A percentile compares a stretch with the other conserved stretches of the same genome.
These are phyloP conservation scores for Schizophyllum amplum DNA, from an alignment of 1,284 basidiomycete genomes.

Conservation along the genomic window DNA sequence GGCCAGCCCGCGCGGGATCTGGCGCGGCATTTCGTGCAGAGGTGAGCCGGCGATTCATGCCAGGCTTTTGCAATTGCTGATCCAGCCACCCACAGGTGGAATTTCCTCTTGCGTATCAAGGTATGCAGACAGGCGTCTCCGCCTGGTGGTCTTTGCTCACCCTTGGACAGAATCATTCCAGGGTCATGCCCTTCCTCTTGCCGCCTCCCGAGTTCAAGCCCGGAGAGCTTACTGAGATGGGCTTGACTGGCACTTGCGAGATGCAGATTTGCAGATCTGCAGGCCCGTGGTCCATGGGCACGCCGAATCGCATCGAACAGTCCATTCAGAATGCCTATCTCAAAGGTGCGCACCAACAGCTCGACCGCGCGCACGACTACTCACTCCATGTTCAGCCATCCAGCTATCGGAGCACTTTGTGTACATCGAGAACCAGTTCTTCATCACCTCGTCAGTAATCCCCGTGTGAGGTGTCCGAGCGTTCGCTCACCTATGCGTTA, in stretches of 20 bases:
- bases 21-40: constrained; percentile 91
- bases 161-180: constrained; percentile 69
- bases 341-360: constrained; percentile 52
- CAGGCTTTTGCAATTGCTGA: constrained; percentile 14
- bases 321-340: constrained; percentile 95
- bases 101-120: constrained; percentile 86
- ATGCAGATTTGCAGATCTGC: constrained; percentile 94
- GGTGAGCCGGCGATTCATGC: constrained; percentile 42
- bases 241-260: constrained; percentile 93
- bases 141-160: background rate
- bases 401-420: constrained; percentile 92
- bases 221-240: constrained; percentile 72
- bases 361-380: background rate
- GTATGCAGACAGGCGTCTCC: constrained; percentile 33
- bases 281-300: constrained; percentile 96
- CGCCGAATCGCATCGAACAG: constrained; percentile 77
- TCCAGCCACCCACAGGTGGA: constrained; percentile 76
- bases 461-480: background rate
- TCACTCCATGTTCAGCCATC: constrained; percentile 53
- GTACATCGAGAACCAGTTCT: constrained; percentile 98
- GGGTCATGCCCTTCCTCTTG: constrained; percentile 89
- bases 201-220: constrained; percentile 91
- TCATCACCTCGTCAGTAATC: constrained; percentile 79
- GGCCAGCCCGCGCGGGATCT: constrained; percentile 96
- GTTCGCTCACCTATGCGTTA: constrained; percentile 20